phyloP scores from a whole-genome alignment of 352 stramenopile species.

The Phytopythium helicoides region DNA sequence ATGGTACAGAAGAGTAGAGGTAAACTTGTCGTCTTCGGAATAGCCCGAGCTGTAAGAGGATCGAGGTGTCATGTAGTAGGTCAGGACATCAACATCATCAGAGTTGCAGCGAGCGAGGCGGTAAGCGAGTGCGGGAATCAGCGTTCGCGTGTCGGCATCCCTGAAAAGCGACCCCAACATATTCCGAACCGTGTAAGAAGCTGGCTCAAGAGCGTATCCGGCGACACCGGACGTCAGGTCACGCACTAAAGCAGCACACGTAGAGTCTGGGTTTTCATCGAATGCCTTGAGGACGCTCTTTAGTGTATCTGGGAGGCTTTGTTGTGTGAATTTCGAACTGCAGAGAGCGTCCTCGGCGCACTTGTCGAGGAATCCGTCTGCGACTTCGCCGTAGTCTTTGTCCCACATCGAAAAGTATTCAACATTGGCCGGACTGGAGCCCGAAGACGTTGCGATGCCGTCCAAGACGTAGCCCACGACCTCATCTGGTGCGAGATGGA shows the following conservation, averaged over 20 bases:
- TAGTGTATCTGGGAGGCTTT: constrained; percentile 12
- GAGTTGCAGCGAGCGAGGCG: constrained; percentile 28
- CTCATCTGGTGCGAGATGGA: constrained; percentile 1
- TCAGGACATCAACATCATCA: constrained; percentile 23
- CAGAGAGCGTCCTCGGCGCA: constrained; percentile 17
- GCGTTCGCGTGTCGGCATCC: constrained; percentile 8
- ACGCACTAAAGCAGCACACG: constrained; percentile 16
- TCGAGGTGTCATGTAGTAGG: constrained; percentile 15
- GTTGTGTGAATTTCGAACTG: constrained; percentile 11
- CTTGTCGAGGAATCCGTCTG: constrained; percentile 23
- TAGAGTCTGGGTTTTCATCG: constrained; percentile 23
- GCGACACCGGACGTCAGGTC: neutral
- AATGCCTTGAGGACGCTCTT: constrained; percentile 17
- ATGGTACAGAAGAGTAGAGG: constrained; percentile 39
- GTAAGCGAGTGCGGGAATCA: constrained; percentile 39
- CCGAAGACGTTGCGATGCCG: constrained; percentile 26
- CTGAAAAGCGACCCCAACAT: constrained; percentile 26
- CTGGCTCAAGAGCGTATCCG: constrained; percentile 1
- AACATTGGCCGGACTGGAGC: constrained; percentile 17
- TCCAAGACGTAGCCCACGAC: constrained; percentile 17
- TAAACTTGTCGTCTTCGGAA: constrained; percentile 21
- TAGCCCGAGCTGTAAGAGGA: neutral
- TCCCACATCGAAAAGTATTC: constrained; percentile 39
- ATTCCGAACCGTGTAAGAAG: constrained; percentile 23
- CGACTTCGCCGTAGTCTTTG: constrained; percentile 28